Evolutionary conservation across 768 basidiomycete species (phyloP).

Genomic region (Lactifluus rugatus): DNA sequence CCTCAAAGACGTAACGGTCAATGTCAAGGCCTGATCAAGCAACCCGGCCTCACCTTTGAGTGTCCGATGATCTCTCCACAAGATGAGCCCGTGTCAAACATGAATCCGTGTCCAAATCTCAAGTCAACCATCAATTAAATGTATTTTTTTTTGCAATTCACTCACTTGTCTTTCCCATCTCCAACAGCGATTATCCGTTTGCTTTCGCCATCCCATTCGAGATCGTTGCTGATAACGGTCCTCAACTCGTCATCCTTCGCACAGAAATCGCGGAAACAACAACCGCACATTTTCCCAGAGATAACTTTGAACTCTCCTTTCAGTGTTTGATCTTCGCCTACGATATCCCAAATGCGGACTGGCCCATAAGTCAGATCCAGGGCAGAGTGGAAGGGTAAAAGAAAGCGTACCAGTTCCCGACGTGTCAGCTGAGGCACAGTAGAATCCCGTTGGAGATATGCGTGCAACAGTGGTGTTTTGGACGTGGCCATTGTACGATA

Average conservation of each 20-base stretch:
- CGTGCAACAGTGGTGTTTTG: constrained; percentile 83
- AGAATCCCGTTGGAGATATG: constrained; percentile 88
- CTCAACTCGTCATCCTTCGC: no score
- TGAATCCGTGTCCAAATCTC: constrained; percentile 77
- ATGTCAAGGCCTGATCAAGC: constrained; percentile 5
- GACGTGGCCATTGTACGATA: constrained; percentile 69
- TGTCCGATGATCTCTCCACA: constrained; percentile 87
- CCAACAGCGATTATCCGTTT: constrained; percentile 94
- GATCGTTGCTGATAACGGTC: constrained; percentile 75
- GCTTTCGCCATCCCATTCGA: constrained; percentile 94
- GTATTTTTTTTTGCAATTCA: background rate
- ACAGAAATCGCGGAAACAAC: no score
- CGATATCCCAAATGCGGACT: constrained; percentile 92
- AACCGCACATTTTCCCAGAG: constrained; percentile 65
- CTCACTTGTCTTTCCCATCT: constrained; percentile 80
- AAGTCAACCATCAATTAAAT: no score
- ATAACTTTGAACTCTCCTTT: constrained; percentile 76
- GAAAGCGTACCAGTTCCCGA: constrained; percentile 61
- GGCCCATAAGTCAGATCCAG: background rate
- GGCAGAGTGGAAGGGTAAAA: background rate
- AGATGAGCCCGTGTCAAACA: constrained; percentile 74
- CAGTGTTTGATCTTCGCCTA: constrained; percentile 72
- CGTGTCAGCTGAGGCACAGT: constrained; percentile 85
- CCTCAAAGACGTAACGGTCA: constrained; percentile 30
- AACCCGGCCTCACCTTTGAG: constrained; percentile 54